A percentile compares a stretch with the other conserved stretches of the same genome.
These are phyloP conservation scores for Cadophora malorum DNA, from an alignment of 2,329 filamentous ascomycete species.

Conservation along the genomic window DNA sequence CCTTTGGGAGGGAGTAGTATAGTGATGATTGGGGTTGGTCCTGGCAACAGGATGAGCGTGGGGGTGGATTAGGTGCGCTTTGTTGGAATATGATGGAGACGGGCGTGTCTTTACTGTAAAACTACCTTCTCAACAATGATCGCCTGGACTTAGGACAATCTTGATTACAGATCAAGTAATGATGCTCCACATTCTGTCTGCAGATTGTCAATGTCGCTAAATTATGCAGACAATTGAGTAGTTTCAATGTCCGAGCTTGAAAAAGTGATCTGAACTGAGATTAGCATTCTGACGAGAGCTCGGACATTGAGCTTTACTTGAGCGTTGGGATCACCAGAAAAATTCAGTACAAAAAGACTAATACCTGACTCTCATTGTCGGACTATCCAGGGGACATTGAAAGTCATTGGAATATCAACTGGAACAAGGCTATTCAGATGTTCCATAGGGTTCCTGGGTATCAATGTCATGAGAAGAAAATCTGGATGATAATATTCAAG, in stretches of 20 bases:
- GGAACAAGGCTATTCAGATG: no score
- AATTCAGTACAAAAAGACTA: no score
- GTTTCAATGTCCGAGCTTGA: not conserved
- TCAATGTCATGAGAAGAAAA: not conserved
- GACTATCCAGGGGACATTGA: no score
- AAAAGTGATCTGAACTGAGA: not conserved
- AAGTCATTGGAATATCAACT: no score
- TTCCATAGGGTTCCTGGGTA: not conserved
- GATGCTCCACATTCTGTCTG: not conserved
- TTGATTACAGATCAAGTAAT: not conserved
- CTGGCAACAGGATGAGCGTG: conserved; percentile 16
- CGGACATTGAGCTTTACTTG: not conserved
- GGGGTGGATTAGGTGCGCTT: not conserved
- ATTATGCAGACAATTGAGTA: not conserved
- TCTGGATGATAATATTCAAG: no score
- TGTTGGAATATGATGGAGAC: conserved; percentile 19
- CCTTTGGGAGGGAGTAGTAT: not conserved
- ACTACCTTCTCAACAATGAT: conserved; percentile 19
- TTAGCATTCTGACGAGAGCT: not conserved
- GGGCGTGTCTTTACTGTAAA: conserved; percentile 12
- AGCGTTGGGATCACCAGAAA: no score
- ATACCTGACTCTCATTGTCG: no score
- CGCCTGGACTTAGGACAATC: not conserved
- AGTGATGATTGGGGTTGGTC: conserved; percentile 11
- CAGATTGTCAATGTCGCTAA: not conserved